phyloP scores from a whole-genome alignment of 768 basidiomycete genomes.

The Naematelia encephala region DNA sequence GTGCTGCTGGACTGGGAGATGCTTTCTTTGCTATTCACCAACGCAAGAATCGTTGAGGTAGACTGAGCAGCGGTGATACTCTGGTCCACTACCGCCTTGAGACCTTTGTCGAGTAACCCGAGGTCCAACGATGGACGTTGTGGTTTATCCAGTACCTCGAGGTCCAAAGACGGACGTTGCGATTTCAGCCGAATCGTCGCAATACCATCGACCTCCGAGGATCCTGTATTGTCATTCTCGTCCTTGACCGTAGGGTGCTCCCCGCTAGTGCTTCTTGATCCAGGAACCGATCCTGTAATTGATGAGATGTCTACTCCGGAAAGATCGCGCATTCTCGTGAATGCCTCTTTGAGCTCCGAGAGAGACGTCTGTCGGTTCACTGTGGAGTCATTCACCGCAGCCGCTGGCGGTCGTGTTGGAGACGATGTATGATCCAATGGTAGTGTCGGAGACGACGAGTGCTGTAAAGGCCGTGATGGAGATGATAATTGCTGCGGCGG shows the following conservation, averaged over 20 bases:
- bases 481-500: too few species aligned
- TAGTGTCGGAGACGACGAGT: not conserved
- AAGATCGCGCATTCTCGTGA: conserved; percentile 14
- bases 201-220: not conserved
- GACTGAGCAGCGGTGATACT: not conserved
- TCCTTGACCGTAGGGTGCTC: not conserved
- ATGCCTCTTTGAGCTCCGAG: conserved; percentile 16
- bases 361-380: conserved; percentile 10
- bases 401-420: not conserved
- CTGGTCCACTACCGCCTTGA: not conserved
- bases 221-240: not conserved
- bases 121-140: not conserved
- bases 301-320: conserved; percentile 13
- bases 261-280: conserved; percentile 3
- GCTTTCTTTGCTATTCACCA: not conserved
- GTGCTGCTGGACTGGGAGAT: conserved; percentile 7
- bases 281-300: not conserved
- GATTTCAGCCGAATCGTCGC: too few species aligned
- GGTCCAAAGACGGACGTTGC: not conserved
- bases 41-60: not conserved
- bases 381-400: not conserved
- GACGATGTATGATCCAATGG: not conserved
- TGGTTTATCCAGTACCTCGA: not conserved
- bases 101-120: not conserved
- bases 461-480: not conserved